Evolutionary conservation across 31 red algal genomes (phyloP).

Genomic region (Asparagopsis taxiformis): DNA sequence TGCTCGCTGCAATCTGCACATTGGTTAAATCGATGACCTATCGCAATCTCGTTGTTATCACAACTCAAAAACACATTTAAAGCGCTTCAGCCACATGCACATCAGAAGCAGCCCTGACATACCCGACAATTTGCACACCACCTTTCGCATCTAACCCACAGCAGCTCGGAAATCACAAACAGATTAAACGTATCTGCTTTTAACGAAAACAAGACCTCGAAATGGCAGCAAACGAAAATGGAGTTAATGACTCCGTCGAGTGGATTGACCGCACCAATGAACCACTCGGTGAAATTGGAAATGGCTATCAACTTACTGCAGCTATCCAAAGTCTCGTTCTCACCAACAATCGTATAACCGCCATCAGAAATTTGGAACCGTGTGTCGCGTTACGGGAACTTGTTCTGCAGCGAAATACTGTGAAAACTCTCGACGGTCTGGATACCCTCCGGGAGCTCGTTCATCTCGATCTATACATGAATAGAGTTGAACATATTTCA

Average conservation of each 20-base stretch:
- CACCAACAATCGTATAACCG: conserved; percentile 87
- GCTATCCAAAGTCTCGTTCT: conserved; percentile 71
- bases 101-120: too few relatives aligned
- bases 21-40: too few relatives aligned
- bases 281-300: conserved; percentile 48
- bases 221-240: too few relatives aligned
- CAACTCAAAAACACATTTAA: too few relatives aligned
- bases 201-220: too few relatives aligned
- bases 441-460: conserved; percentile 49
- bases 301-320: conserved; percentile 55
- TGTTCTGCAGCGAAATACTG: conserved; percentile 91
- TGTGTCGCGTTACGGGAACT: conserved; percentile 65
- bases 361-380: conserved; percentile 63
- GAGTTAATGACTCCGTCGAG: conserved; percentile 15
- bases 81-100: too few relatives aligned
- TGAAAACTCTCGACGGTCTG: conserved; percentile 63
- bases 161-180: too few relatives aligned
- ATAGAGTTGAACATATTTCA: conserved; percentile 57
- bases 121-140: too few relatives aligned
- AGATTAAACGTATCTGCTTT: too few relatives aligned
- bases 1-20: too few relatives aligned
- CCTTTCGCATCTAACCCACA: too few relatives aligned
- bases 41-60: too few relatives aligned
- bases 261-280: conserved; percentile 79
- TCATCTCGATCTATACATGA: conserved; percentile 96